Conservation (phyloP, 805 yeast genomes). For the Tetrapisispora arboricola region DNA sequence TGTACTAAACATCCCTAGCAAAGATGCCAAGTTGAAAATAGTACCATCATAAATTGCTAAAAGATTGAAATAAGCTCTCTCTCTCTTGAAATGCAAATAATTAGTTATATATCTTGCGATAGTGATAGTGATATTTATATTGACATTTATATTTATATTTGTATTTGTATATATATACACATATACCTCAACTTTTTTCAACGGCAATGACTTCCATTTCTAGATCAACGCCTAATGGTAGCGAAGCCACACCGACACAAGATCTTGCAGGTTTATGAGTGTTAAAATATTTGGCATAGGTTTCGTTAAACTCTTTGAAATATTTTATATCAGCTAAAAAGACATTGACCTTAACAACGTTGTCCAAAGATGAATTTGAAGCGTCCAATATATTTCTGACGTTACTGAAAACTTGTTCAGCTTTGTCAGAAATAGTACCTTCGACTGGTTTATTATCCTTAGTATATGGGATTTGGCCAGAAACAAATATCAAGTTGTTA, state of each 20-base stretch:
- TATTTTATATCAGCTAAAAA: constrained; percentile 85
- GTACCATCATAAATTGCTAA: too few species aligned
- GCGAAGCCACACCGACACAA: constrained; percentile 86
- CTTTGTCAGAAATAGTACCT: constrained; percentile 66
- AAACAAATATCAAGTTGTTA: constrained; percentile 77
- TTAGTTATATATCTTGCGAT: too few species aligned
- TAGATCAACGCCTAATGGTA: constrained; percentile 76
- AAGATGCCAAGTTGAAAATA: too few species aligned
- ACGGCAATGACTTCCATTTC: constrained; percentile 88
- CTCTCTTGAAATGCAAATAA: too few species aligned
- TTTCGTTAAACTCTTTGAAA: constrained; percentile 77
- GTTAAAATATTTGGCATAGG: constrained; percentile 67
- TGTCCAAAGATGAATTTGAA: constrained; percentile 73
- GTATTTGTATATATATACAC: neutral
- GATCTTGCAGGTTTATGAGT: constrained; percentile 92
- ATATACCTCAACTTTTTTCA: neutral
- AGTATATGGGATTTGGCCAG: constrained; percentile 92
- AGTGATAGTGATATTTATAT: too few species aligned
- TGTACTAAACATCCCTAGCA: too few species aligned
- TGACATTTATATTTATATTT: too few species aligned
- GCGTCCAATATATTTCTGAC: constrained; percentile 67
- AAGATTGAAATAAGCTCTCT: too few species aligned
- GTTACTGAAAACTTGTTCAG: constrained; percentile 65
- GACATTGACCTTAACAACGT: constrained; percentile 76
- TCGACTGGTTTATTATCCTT: constrained; percentile 70